Evolutionary conservation across 768 basidiomycete species (phyloP), one percentile per base, ranked within the genome.

Genomic region (Flagelloscypha sp.): DNA sequence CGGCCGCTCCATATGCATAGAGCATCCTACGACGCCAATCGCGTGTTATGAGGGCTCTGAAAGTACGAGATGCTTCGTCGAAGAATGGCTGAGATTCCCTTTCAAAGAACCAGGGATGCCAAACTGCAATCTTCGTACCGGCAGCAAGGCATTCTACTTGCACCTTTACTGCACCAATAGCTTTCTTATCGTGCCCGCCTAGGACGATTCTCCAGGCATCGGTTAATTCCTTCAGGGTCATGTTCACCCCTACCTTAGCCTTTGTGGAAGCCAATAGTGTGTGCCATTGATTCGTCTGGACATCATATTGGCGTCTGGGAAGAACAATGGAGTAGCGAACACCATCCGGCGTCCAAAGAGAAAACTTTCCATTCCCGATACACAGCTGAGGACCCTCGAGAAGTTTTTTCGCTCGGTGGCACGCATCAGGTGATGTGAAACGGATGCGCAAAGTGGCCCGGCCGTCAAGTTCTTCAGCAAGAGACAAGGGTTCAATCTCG

Each of bases 101-200:
- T 42, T 22, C 30, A 2, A 43, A 47, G 38, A 76, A 61, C 0
- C 61, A 60, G 22, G 59, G 53, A 50, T 77, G 75, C 76, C 74
- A 79, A 22, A 61, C 61, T 3, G 54, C 53, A 3, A 79, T 54
- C 23, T 54, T 67, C 25, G 71, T 66, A 5, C 77, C 77, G 16
- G 58, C 59, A 2, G 63, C 67, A 24, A 79, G 48, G 34, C 58
- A 66, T 49, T 79, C 78, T 0, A 74, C 70, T 34, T 76, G 57
- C 9, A 79, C 76, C 54, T 78, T 79, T 40, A 80, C 46, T 4
- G 65, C 59, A 1, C 78, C 78, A 1, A 70, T 62, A 2, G 63
- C 64, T 43, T 70, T 67, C 52, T 71, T 71, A 33, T 70, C 68
- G 10, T 30, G 22, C 48, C 45, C 16, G 44, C 47, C 7, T 16